Base-by-base conservation (phyloP, 306 rosid genomes). In the Quercus engelmannii region DNA sequence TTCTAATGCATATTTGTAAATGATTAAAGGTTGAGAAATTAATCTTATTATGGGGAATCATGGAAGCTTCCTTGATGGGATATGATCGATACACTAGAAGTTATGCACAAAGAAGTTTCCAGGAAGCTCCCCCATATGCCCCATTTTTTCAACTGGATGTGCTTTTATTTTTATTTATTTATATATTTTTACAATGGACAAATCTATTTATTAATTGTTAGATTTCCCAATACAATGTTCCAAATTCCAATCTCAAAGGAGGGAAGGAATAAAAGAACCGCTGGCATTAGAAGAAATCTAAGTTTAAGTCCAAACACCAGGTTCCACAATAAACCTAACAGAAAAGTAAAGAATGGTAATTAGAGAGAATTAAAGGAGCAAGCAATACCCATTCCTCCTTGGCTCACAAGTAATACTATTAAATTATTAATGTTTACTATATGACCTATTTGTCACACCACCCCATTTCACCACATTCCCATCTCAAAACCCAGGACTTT, bases 341-440 rank as follows among this genome's bases (percentile, higher is more conserved):
- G 67, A 55, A 56, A 65, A 62, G 81, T 74, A 54, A 76, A 72
- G 84, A 35, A 75, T 75, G 81, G 83, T 73, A 72, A 65, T 65
- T 46, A 75, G 81, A 57, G 63, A 62, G 71, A 63, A 74, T 83
- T 72, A 43, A 76, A 30, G 70, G 78, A 78, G 57, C 61, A 76
- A 88, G 84, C 91, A 82, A 87, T 81, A 23, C 91, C 88, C 80
- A 64, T 51, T 85, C 72, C 74, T 86, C 82, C 79, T 82, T 86
- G n/a, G 56, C 43, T 30, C 61, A 41, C 79, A 82, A 11, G 70
- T 7, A n/a, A 58, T 9, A 71, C 51, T 33, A 8, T 31, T 9
- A 10, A 12, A 46, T 12, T 46, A 11, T 12, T 46, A 2, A 46
- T 46, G 14, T 8, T 11, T 18, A 18, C 71, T 65, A 3, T 2